Conservation (phyloP, 495 filamentous ascomycete species). For the Aeminium ludgeri region DNA sequence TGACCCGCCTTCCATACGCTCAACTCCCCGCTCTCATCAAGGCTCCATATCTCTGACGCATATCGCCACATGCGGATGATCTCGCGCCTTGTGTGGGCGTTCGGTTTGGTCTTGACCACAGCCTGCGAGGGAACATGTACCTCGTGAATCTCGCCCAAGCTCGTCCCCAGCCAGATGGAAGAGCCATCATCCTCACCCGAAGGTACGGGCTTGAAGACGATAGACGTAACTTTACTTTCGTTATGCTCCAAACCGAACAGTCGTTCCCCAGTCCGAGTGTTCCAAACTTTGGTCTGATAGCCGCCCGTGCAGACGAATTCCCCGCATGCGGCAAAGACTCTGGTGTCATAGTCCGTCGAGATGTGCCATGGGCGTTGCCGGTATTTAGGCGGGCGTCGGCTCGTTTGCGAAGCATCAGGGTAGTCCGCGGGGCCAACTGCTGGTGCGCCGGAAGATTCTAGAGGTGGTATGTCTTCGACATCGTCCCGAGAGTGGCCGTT, state of each 20-base stretch:
- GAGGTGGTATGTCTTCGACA: constrained; percentile 1
- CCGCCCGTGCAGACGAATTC: constrained; percentile 75
- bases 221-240: constrained; percentile 60
- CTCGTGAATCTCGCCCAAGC: constrained; percentile 71
- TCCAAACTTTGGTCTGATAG: constrained; percentile 73
- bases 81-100: constrained; percentile 64
- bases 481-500: constrained; percentile 11
- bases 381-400: constrained; percentile 62
- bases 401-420: constrained; percentile 71
- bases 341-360: constrained; percentile 64
- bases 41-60: constrained; percentile 79
- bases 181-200: constrained; percentile 63
- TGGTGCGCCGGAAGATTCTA: neutral
- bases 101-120: constrained; percentile 44
- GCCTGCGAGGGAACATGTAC: constrained; percentile 58
- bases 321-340: constrained; percentile 72
- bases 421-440: constrained; percentile 35
- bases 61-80: constrained; percentile 76
- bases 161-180: constrained; percentile 83
- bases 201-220: constrained; percentile 67
- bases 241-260: constrained; percentile 65
- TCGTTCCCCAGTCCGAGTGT: constrained; percentile 59
- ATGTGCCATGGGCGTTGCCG: constrained; percentile 58
- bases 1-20: constrained; percentile 76
- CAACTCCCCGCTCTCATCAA: constrained; percentile 80